Conservation (phyloP, 257 asterid genomes). For the Nicotiana otophora region DNA sequence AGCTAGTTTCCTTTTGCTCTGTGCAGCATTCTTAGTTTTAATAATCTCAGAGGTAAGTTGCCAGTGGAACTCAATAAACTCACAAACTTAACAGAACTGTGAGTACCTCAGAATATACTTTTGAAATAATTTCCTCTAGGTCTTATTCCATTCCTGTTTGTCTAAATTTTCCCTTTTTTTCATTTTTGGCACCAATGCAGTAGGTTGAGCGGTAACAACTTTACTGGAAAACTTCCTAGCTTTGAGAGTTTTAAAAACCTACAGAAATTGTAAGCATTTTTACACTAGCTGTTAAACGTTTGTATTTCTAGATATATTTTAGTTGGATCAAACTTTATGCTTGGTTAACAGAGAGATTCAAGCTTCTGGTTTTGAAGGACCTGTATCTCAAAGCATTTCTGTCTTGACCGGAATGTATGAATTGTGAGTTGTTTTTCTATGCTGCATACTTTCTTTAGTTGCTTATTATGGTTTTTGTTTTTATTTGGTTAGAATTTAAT, state of each 20-base stretch:
- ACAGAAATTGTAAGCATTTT: conserved; percentile 9
- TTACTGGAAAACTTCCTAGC: conserved; percentile 18
- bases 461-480: neutral
- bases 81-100: neutral
- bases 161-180: neutral
- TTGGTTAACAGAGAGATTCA: conserved; percentile 9
- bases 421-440: conserved; percentile 1
- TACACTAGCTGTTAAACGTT: neutral
- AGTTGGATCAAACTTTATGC: neutral
- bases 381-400: neutral
- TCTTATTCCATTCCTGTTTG: neutral
- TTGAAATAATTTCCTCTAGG: neutral
- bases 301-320: neutral
- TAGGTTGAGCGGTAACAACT: conserved; percentile 11
- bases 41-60: conserved; percentile 7
- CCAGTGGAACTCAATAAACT: conserved; percentile 4
- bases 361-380: conserved; percentile 13
- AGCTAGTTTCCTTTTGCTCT: neutral
- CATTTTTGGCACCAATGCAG: neutral
- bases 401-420: neutral
- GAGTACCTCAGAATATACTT: neutral
- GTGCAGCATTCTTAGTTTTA: conserved; percentile 10
- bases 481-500: neutral
- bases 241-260: conserved; percentile 7
- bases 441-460: neutral